Conservation (phyloP, 176 grass and related monocot genomes). For the Carex scoparia region DNA sequence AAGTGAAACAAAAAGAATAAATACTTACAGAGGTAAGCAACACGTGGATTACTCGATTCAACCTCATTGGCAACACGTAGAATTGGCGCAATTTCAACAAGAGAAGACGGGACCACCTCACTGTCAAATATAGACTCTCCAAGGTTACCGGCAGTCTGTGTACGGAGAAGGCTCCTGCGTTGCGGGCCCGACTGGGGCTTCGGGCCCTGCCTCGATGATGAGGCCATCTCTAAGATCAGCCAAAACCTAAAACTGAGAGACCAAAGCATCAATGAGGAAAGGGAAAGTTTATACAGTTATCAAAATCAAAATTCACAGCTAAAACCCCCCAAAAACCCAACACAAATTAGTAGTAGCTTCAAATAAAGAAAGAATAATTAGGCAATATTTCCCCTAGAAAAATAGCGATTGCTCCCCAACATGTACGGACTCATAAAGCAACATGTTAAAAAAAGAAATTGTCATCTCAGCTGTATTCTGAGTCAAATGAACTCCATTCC, state of each 20-base stretch:
- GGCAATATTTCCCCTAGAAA: neutral
- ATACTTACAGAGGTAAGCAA: conserved; percentile 72
- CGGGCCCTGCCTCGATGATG: conserved; percentile 42
- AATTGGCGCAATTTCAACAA: conserved; percentile 75
- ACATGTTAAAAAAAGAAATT: neutral
- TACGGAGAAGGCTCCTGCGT: conserved; percentile 37
- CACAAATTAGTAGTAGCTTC: neutral
- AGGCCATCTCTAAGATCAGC: conserved; percentile 37
- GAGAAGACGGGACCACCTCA: conserved; percentile 76
- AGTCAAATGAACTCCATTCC: neutral
- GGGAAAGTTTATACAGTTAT: neutral
- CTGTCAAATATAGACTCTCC: conserved; percentile 87
- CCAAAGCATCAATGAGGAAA: neutral
- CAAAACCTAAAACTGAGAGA: conserved; percentile 5
- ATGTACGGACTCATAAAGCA: neutral
- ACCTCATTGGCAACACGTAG: conserved; percentile 87
- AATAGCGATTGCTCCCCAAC: neutral
- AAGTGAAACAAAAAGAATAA: neutral
- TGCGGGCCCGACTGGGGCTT: conserved; percentile 18
- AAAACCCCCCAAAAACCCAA: neutral
- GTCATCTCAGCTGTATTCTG: neutral
- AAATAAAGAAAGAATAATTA: neutral
- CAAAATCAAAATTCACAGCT: neutral
- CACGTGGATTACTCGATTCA: conserved; percentile 50
- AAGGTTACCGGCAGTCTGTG: conserved; percentile 72